Evolutionary conservation across 768 basidiomycete species (phyloP), one percentile per base, ranked within the genome.

Genomic region (Rubroboletus satanas): DNA sequence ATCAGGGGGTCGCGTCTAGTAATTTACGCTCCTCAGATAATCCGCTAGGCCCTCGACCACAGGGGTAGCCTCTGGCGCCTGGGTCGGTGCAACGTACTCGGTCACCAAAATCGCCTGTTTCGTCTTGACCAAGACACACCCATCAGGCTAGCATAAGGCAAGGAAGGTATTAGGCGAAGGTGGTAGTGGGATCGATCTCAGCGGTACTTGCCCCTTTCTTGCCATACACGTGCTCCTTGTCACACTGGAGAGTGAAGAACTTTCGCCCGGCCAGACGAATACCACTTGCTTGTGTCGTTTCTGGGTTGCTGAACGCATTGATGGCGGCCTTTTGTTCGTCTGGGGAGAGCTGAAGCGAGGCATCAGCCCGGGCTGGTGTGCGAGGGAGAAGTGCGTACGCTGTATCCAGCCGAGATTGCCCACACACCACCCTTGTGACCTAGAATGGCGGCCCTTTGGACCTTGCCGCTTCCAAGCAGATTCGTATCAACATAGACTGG

Each of bases 31-130:
- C 61, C 80, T 87, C 66, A 97, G 79, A 71, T 94, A 93, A 71
- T 93, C 88, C 33, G 84, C 92, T 23, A 95, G 74, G 6, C 62
- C 66, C 70, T 88, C 84, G 38, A 88, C 88, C 36, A 89, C 59
- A 15, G 78, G 65, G 21, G 83, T 87, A 17, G 80, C 76, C 68
- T 95, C 93, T 15, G 74, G 62, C 2, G 83, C 85, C 66, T 88
- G 87, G 38, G 69, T 65, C 0, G 91, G 91, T 6, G 77, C 74
- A 0, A 55, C 55, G 71, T 96, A 98, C 66, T 86, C 85, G 6
- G 83, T 82, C 21, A 97, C 84, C 49, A 98, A 76, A 52, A 96
- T 75, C n/a, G 90, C 92, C 65, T 90, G 87, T 57, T 79, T 87
- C 17, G 92, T 95, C 77, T 88, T 89, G 45, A 89, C 84, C 55